A percentile compares a stretch with the other conserved stretches of the same genome.
Evolutionary conservation across 192 early-diverging fungal species (phyloP).

Genomic region (Coemansia sp.): DNA sequence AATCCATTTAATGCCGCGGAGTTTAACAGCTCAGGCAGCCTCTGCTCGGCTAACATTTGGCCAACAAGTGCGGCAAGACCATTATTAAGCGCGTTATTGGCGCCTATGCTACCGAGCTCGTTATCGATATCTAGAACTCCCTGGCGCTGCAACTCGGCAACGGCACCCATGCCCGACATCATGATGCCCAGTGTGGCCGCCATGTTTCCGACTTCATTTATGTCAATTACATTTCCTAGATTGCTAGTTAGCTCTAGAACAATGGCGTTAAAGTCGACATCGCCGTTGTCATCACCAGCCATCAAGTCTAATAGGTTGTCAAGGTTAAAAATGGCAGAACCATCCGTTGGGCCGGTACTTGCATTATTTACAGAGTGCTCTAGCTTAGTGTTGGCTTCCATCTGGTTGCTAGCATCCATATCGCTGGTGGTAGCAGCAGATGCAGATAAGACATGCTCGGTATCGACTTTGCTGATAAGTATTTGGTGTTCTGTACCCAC

Average conservation of each 20-base stretch:
- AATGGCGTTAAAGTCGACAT: constrained; percentile 52
- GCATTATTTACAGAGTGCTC: background rate
- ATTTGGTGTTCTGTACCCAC: constrained; percentile 18
- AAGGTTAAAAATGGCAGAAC: constrained; percentile 34
- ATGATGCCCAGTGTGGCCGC: constrained; percentile 41
- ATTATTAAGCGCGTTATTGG: constrained; percentile 22
- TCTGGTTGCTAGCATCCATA: background rate
- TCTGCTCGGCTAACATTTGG: constrained; percentile 17
- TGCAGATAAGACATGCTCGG: background rate
- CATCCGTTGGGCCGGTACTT: background rate
- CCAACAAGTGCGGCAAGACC: constrained; percentile 36
- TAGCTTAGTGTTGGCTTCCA: background rate
- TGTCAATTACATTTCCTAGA: constrained; percentile 47
- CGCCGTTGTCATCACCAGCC: constrained; percentile 47
- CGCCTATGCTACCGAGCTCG: background rate
- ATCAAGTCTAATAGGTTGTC: constrained; percentile 44
- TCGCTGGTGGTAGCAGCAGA: background rate
- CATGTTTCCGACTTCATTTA: constrained; percentile 49
- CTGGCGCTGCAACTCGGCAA: constrained; percentile 34
- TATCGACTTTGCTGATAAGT: background rate
- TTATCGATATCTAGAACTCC: background rate
- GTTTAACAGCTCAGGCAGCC: background rate
- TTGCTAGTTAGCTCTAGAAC: constrained; percentile 45
- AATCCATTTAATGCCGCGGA: background rate
- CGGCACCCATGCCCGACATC: constrained; percentile 48